Base-by-base conservation (phyloP, 2,329 filamentous ascomycete species). In the Calcarisporium arbuscula region DNA sequence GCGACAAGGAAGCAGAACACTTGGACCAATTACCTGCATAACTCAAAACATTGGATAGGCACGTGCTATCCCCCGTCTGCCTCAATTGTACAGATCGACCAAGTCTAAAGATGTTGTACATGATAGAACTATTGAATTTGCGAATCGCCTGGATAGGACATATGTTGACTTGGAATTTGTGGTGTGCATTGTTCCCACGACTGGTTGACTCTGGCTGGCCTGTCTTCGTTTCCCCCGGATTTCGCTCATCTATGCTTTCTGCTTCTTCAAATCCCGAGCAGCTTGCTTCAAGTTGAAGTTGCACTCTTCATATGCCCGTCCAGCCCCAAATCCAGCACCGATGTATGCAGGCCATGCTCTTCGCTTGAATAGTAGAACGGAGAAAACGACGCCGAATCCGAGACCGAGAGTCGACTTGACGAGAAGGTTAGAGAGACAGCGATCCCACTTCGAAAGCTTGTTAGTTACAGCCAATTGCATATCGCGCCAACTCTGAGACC, bases 331-430 rank as follows among this genome's bases (percentile, higher is more conserved):
- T 38, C 92, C 92, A 36, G 90, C 74, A 47, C 92, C 92, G 48
- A 95, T 77, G 60, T 87, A 92, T n/a, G 89, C 92, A 38, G 92
- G 92, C 87, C 90, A 98, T 48, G 92, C 86, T 69, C 92, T 82
- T 65, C 94, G 84, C 77, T 94, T 95, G 79, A 98, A 98, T 36
- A 98, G 69, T 39, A 98, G 83, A 42, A 98, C 89, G 42, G 92
- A 96, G 74, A 98, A 96, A 67, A 98, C 86, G 62, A 98, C 83
- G 60, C 92, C 92, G 68, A 98, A 98, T 51, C 85, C 87, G 60
- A 96, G 84, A 56, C 92, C 92, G 63, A 98, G 83, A 37, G 85
- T 82, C 47, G 90, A 96, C 66, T 94, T 89, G 73, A 98, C 94
- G 60, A 98, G 79, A 64, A 95, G 79, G 58, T 94, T 95, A 52